Evolutionary conservation across 495 filamentous ascomycete genomes (phyloP), one percentile per base, ranked within the genome.

Genomic region (Hypoxylon fuscum): DNA sequence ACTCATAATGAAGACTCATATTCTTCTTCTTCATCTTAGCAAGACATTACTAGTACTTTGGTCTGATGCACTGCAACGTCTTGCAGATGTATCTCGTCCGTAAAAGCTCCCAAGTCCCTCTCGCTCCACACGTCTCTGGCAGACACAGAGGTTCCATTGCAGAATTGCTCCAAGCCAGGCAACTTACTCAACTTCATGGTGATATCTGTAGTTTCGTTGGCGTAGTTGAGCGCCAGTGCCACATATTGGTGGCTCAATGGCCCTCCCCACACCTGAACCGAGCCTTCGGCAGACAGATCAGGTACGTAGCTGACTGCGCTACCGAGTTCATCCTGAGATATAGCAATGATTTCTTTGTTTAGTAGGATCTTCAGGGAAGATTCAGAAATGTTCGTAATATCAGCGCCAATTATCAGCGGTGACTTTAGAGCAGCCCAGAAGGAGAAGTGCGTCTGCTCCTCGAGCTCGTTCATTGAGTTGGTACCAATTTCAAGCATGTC

Each of bases 391-490:
- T 68, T 67, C 25, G 55, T 64, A 21, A 83, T 67, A 22, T 77
- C 77, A 1, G 72, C 81, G 1, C 83, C 82, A 35, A 85, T 80
- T 9, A 81, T 66, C 7, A 85, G 56, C 4, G 81, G 82, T 22
- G 77, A 79, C 60, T 83, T 85, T 25, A 82, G 62, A 22, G 79
- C 78, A 27, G 80, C 80, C 82, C 82, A 85, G 25, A 84, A 59
- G 5, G 79, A 77, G 62, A 85, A 83, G 64, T 85, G 83, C 0
- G 78, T 76, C 43, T 77, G 67, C 42, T 79, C 74, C 47, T 81
- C 76, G 0, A 71, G 51, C 0, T 62, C 50, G 1, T 72, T 76
- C 9, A 80, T 59, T 1, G 74, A 48, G 5, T 73, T 56, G 14
- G 76, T 79, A 0, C 80, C 79, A 7, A 82, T 69, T 49, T 81